Percentiles rank a stretch among this genome's conserved stretches.
These are phyloP conservation scores for Hortiboletus campestris DNA, from an alignment of 768 basidiomycete species.

Conservation along the genomic window DNA sequence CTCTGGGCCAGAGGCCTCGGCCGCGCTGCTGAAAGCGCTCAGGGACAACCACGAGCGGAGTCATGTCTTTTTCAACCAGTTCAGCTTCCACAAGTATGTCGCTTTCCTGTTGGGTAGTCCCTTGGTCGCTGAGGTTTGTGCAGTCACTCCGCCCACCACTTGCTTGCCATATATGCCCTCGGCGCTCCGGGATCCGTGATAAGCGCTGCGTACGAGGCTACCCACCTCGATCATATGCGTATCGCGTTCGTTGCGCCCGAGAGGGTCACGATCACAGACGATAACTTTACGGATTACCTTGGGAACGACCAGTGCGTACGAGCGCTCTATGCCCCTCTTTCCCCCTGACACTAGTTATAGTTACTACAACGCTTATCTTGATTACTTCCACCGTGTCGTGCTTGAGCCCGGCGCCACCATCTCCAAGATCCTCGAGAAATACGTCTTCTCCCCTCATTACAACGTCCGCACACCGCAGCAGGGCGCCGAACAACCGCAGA, in stretches of 20 bases:
- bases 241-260: conserved; percentile 31
- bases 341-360: conserved; percentile 8
- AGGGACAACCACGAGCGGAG: conserved; percentile 51
- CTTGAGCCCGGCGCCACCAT: conserved; percentile 30
- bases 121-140: not conserved
- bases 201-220: conserved; percentile 39
- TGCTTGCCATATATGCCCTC: conserved; percentile 58
- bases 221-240: conserved; percentile 39
- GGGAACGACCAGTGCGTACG: conserved; percentile 31
- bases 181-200: conserved; percentile 48
- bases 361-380: conserved; percentile 32
- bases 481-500: conserved; percentile 44
- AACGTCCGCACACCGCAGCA: conserved; percentile 39
- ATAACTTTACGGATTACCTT: conserved; percentile 24
- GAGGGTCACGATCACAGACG: conserved; percentile 25
- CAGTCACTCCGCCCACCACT: conserved; percentile 57
- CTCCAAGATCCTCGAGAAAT: conserved; percentile 53
- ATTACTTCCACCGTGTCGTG: conserved; percentile 31
- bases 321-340: not conserved
- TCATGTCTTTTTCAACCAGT: conserved; percentile 54
- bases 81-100: conserved; percentile 33
- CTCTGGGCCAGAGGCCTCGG: conserved; percentile 37
- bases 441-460: conserved; percentile 51
- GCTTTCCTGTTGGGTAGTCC: not conserved
- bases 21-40: conserved; percentile 39